A percentile compares a stretch with the other conserved stretches of the same genome.
These are phyloP conservation scores for Desmodesmus armatus DNA, from an alignment of 139 green algal genomes.

Conservation along the genomic window DNA sequence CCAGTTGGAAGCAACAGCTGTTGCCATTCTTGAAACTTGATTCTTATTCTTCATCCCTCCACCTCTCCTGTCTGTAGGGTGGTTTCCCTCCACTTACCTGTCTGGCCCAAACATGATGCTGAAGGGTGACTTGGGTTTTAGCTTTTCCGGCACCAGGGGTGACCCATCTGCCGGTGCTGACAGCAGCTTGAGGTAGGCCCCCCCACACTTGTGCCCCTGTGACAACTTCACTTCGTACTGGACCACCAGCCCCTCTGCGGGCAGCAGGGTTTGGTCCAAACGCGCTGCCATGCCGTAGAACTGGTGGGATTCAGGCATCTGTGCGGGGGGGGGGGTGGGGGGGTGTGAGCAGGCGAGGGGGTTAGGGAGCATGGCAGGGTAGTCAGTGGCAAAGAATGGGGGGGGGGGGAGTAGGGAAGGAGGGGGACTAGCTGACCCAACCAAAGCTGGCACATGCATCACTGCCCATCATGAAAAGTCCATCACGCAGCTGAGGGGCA, in stretches of 20 bases:
- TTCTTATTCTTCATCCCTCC: not conserved
- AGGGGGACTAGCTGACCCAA: not conserved
- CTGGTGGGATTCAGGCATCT: constrained; percentile 80
- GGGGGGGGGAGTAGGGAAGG: too few species aligned
- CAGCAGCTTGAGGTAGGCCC: constrained; percentile 95
- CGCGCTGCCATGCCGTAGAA: constrained; percentile 81
- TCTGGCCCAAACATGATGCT: constrained; percentile 97
- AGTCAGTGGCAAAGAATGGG: not conserved
- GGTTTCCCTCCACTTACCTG: too few species aligned
- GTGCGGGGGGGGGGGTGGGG: not conserved
- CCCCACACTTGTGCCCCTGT: constrained; percentile 80
- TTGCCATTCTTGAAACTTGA: too few species aligned
- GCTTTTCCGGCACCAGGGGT: not conserved
- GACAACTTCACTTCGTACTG: constrained; percentile 90
- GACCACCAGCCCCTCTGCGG: constrained; percentile 73
- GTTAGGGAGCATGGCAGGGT: not conserved
- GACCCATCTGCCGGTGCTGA: constrained; percentile 38
- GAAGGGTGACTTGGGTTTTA: constrained; percentile 64
- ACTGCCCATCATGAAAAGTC: not conserved
- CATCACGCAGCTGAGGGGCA: too few species aligned
- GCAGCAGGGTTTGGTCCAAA: constrained; percentile 66
- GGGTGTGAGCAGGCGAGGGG: not conserved
- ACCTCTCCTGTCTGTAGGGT: too few species aligned
- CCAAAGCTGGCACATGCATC: not conserved
- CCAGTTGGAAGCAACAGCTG: too few species aligned